These are phyloP conservation scores for Diaporthe sp. DNA, from an alignment of 2,329 filamentous ascomycete species.

Conservation along the genomic window DNA sequence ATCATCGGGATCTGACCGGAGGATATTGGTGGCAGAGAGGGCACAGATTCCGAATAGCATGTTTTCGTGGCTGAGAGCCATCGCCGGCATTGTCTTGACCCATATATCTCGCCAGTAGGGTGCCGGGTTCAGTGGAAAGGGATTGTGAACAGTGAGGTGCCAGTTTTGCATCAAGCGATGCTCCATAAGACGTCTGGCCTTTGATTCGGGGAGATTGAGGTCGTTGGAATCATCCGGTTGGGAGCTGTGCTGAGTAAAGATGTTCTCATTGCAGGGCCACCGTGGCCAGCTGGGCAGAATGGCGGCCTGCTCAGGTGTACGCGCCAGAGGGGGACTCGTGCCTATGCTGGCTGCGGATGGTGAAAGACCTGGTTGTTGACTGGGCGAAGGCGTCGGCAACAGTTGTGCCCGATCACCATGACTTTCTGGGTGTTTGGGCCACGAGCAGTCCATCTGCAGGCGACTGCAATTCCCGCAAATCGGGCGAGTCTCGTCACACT, in stretches of 20 bases:
- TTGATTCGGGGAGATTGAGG: slow-evolving; percentile 39
- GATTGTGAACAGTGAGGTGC: slow-evolving; percentile 34
- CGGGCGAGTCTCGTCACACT: slow-evolving; percentile 42
- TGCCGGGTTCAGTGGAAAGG: slow-evolving; percentile 36
- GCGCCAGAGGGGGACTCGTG: background rate
- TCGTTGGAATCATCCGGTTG: slow-evolving; percentile 19
- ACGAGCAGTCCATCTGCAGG: slow-evolving; percentile 39
- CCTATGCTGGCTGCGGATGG: slow-evolving; percentile 10
- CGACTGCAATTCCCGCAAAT: slow-evolving; percentile 41
- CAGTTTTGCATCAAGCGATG: slow-evolving; percentile 44
- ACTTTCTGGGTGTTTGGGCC: slow-evolving; percentile 29
- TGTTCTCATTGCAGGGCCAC: slow-evolving; percentile 19
- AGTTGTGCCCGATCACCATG: background rate
- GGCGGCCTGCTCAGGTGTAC: slow-evolving; percentile 10
- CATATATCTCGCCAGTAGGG: slow-evolving; percentile 39
- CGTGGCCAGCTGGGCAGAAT: slow-evolving; percentile 27
- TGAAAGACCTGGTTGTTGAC: background rate
- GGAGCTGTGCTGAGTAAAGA: slow-evolving; percentile 5
- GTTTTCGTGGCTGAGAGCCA: slow-evolving; percentile 41
- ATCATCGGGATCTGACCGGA: slow-evolving; percentile 35
- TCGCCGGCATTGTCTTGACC: slow-evolving; percentile 35
- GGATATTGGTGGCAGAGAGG: slow-evolving; percentile 39
- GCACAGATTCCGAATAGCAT: slow-evolving; percentile 39
- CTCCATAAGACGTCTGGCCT: slow-evolving; percentile 40
- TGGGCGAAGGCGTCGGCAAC: slow-evolving; percentile 19